Base-by-base conservation (phyloP, 805 yeast species). In the Kockiozyma suomiensis region DNA sequence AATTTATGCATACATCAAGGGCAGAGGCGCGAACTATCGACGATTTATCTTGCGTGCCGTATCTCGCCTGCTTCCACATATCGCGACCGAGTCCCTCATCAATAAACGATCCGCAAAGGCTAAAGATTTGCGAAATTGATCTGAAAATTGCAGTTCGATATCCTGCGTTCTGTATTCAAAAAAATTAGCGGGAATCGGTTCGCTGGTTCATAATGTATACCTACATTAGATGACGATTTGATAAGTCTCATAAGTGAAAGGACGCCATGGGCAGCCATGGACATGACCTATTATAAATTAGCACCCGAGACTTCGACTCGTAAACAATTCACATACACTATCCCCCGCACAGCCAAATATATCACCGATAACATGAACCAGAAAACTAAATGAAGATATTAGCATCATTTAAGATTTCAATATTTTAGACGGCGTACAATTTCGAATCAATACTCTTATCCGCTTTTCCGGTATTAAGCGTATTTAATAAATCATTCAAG, bases 51-150 rank as follows among this genome's bases (percentile, higher is more conserved):
- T 64, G 58, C 10, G 69, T 40, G 17, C 59, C 64, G 6, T 59
- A 32, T 8, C 67, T 65, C 13, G 74, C 75, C 6, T 56, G 59
- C 50, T 73, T 74, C 71, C 72, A 71, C 3, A 74, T 66, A 33
- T 66, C 70, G 52, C 73, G 71, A 26, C 68, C 58, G 2, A 70
- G 64, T 0, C 67, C 41, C 26, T 70, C 76, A 47, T 75, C 78
- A 28, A 73, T 59, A 1, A 73, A 63, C 12, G 69, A 69, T 17
- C 74, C 74, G 4, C 69, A 50, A 1, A 67, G 50, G 0, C 52
- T 45, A n/a, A 65, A 50, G 19, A 73, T 59, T 8, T 59, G 47
- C 19, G 70, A 56, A 23, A 72, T 52, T 2, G 73, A 37, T 0
- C 49, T 32, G 47, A 72, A 50, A 4, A 69, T 53, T 0, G 74